phyloP scores from a whole-genome alignment of 2,329 filamentous ascomycete species.

The Ophiostoma tasmaniense region DNA sequence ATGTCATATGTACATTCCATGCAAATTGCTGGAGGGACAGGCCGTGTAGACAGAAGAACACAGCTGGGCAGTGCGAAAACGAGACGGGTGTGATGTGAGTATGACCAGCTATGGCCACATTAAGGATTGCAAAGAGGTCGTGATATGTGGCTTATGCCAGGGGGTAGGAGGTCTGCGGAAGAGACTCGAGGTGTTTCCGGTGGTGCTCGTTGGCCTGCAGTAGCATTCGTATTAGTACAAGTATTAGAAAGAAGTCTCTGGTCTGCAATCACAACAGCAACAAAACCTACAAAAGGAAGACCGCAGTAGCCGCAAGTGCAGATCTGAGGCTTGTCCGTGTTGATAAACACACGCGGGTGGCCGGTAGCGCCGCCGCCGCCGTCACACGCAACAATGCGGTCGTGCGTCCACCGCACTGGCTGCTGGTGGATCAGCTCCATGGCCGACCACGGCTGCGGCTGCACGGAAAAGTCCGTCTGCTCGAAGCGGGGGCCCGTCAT shows the following conservation, averaged over 20 bases:
- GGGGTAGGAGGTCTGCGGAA: slow-evolving; percentile 74
- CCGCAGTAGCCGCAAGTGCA: slow-evolving; percentile 84
- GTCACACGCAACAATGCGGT: slow-evolving; percentile 75
- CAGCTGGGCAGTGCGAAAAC: neutral
- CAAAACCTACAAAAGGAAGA: slow-evolving; percentile 68
- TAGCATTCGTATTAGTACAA: too few species aligned
- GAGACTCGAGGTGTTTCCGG: slow-evolving; percentile 72
- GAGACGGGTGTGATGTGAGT: neutral
- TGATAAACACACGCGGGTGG: slow-evolving; percentile 93
- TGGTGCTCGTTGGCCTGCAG: slow-evolving; percentile 83
- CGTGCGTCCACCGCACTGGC: slow-evolving; percentile 84
- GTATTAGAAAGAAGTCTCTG: too few species aligned
- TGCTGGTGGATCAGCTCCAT: slow-evolving; percentile 96
- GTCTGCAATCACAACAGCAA: neutral
- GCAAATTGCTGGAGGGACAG: neutral
- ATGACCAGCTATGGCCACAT: neutral
- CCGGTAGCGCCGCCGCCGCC: slow-evolving; percentile 85
- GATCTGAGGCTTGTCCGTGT: slow-evolving; percentile 94
- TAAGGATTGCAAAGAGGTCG: slow-evolving; percentile 2
- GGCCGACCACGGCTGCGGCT: slow-evolving; percentile 84
- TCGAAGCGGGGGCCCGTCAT: slow-evolving; percentile 96
- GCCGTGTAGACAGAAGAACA: neutral
- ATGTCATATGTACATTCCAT: neutral
- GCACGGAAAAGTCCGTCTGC: slow-evolving; percentile 81
- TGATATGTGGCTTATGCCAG: slow-evolving; percentile 35